These are phyloP conservation scores for Dendrostoma leiphaemia DNA, from an alignment of 2,329 filamentous ascomycete genomes.

Conservation along the genomic window DNA sequence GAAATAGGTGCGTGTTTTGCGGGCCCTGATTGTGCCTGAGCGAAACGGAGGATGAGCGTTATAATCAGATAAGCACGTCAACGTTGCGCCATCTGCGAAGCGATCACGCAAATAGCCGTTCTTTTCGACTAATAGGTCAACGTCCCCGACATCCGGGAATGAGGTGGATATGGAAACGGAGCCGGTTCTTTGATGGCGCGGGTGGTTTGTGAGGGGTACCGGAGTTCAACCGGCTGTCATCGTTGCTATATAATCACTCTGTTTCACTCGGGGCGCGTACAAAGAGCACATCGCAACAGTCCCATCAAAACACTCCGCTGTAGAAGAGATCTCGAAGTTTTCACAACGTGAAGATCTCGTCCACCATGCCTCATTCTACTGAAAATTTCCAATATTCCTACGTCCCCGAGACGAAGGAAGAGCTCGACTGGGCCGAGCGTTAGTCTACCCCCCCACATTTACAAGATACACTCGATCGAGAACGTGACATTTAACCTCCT, in stretches of 20 bases:
- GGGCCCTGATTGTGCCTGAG: background rate
- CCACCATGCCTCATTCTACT: slow-evolving; percentile 5
- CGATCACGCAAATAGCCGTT: slow-evolving; percentile 5
- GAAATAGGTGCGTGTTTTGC: too few species aligned
- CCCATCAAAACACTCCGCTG: background rate
- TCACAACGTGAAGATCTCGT: background rate
- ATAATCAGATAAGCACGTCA: slow-evolving; percentile 9
- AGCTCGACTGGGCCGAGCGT: slow-evolving; percentile 7
- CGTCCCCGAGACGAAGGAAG: slow-evolving; percentile 8
- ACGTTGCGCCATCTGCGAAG: slow-evolving; percentile 3
- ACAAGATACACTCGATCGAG: background rate
- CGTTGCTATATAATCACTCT: background rate
- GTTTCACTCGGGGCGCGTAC: background rate
- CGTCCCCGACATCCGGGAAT: slow-evolving; percentile 1
- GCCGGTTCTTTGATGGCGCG: background rate
- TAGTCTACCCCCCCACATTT: background rate
- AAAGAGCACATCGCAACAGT: too few species aligned
- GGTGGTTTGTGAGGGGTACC: slow-evolving; percentile 2
- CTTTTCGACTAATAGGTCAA: slow-evolving; percentile 8
- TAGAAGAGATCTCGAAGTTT: background rate
- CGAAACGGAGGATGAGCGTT: background rate
- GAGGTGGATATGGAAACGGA: background rate
- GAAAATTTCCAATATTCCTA: slow-evolving; percentile 3
- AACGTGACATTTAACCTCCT: background rate
- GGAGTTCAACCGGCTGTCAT: background rate